Percentiles rank a stretch among this genome's conserved stretches.
Evolutionary conservation across 805 yeast genomes (phyloP).

Genomic region (Komagataella ulmi): DNA sequence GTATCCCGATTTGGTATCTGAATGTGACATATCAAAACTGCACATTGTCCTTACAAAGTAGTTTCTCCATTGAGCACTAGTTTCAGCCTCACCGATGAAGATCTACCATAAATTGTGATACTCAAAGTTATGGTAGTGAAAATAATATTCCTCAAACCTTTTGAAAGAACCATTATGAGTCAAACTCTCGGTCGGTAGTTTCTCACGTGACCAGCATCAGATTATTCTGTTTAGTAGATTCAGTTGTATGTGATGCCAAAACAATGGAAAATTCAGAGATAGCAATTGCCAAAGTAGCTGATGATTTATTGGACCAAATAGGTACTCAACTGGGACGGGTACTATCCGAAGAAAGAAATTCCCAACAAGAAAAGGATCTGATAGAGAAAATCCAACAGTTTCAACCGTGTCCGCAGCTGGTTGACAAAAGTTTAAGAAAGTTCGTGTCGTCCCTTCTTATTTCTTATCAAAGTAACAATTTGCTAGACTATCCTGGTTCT

Average conservation of each 20-base stretch:
- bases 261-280: slow-evolving; percentile 20
- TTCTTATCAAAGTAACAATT: slow-evolving; percentile 11
- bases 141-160: not conserved
- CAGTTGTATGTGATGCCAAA: not conserved
- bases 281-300: slow-evolving; percentile 14
- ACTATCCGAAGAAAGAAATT: not conserved
- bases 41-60: not conserved
- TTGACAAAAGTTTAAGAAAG: slow-evolving; percentile 25
- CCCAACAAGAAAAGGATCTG: slow-evolving; percentile 4
- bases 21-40: not conserved
- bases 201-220: not conserved
- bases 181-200: no score
- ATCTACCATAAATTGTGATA: no score
- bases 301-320: slow-evolving; percentile 9
- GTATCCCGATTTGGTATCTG: not conserved
- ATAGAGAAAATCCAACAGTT: slow-evolving; percentile 28
- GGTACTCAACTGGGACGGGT: slow-evolving; percentile 3
- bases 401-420: slow-evolving; percentile 37
- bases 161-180: not conserved
- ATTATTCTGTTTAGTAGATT: no score
- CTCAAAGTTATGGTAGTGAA: not conserved
- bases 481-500: slow-evolving; percentile 1
- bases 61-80: not conserved
- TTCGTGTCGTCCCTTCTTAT: slow-evolving; percentile 19
- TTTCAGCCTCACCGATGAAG: not conserved